Evolutionary conservation across 441 rosid species (phyloP), one percentile per base, ranked within the genome.

Genomic region (Breynia disticha): DNA sequence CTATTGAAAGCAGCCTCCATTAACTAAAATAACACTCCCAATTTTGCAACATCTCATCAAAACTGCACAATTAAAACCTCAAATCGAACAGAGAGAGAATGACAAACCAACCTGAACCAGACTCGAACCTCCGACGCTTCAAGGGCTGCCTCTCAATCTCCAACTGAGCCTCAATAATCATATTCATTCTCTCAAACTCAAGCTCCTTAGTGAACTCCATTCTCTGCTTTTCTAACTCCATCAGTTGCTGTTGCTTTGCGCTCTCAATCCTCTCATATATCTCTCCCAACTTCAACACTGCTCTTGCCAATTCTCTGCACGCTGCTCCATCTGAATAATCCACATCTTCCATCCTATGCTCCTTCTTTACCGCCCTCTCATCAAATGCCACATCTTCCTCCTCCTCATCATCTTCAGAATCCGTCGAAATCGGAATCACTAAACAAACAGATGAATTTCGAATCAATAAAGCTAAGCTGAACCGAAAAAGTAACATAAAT

Each of bases 181-280:
- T 74, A 43, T 82, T 76, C 89, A 90, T 79, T 46, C 84, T 72
- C 55, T 83, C 83, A 39, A 79, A 77, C 76, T 84, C 96, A 42
- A 90, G 61, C 57, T 87, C 90, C 56, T 81, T 83, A 0, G 86
- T 72, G 15, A 80, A 72, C 72, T 77, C 73, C 91, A 87, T 78
- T 46, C 96, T 64, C 78, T 83, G 83, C 63, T 80, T 84, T 84
- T 87, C 96, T 76, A 87, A 56, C 32, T 82, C 88, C 64, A 86
- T 62, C 84, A 84, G 72, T 71, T 74, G 81, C 60, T 72, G 70
- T 73, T 79, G 88, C 71, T 80, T 82, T 46, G 61, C 66, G 52
- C 81, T 60, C 68, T 90, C 91, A 13, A 80, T 76, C 61, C 84
- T 73, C 79, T 83, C 95, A 59, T 79, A 87, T 15, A 76, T 77